These are phyloP conservation scores for Neobulgaria alba DNA, from an alignment of 2,329 filamentous ascomycete species.

Conservation along the genomic window DNA sequence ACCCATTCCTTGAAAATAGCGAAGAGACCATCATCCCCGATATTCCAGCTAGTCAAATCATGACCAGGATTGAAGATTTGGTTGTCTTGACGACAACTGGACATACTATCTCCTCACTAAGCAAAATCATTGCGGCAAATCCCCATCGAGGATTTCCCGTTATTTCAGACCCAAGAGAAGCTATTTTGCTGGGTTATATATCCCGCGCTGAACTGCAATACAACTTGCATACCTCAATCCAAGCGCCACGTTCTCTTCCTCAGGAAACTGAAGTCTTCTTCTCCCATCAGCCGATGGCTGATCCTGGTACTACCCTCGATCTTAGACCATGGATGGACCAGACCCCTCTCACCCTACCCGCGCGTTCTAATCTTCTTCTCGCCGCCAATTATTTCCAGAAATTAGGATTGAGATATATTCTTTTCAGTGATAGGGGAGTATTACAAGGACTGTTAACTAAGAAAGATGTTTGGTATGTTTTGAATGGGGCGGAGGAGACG, in stretches of 20 bases:
- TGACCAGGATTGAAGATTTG: conserved; percentile 88
- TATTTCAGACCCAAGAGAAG: conserved; percentile 67
- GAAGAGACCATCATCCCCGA: conserved; percentile 74
- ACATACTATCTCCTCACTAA: conserved; percentile 74
- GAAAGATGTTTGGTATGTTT: conserved; percentile 92
- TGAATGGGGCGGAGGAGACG: conserved; percentile 67
- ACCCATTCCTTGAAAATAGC: conserved; percentile 88
- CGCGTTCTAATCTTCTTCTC: conserved; percentile 68
- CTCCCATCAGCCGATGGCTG: conserved; percentile 70
- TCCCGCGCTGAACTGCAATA: conserved; percentile 82
- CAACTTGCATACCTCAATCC: conserved; percentile 59
- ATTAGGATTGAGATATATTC: conserved; percentile 79
- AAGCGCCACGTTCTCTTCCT: conserved; percentile 49
- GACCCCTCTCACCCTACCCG: conserved; percentile 84
- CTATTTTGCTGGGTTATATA: conserved; percentile 84
- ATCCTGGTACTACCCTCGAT: conserved; percentile 72
- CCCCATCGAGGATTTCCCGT: conserved; percentile 88
- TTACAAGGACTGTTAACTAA: conserved; percentile 86
- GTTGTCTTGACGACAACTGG: conserved; percentile 79
- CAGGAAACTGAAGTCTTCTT: conserved; percentile 76
- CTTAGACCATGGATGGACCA: conserved; percentile 98
- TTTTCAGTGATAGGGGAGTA: conserved; percentile 75
- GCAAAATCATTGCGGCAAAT: conserved; percentile 61
- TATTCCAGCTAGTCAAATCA: conserved; percentile 76
- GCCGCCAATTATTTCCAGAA: conserved; percentile 91